These are phyloP conservation scores for Penicillium sp. DNA, from an alignment of 2,329 filamentous ascomycete genomes.

Conservation along the genomic window DNA sequence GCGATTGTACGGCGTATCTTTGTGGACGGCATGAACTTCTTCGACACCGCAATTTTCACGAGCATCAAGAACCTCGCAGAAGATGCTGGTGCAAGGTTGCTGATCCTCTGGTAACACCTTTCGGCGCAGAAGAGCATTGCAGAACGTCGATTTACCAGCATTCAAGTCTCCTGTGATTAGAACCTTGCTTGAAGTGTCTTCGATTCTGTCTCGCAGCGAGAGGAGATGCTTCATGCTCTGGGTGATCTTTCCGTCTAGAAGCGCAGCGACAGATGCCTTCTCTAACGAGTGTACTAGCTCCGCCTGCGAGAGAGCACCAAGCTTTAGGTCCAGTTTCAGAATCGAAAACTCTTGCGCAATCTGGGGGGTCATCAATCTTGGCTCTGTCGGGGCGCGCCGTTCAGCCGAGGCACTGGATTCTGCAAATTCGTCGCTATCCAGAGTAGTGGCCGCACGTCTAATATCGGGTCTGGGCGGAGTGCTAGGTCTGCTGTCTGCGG, in stretches of 20 bases:
- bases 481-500: constrained; percentile 18
- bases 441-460: constrained; percentile 68
- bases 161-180: constrained; percentile 94
- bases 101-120: constrained; percentile 96
- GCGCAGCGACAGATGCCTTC: constrained; percentile 81
- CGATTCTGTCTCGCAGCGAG: constrained; percentile 84
- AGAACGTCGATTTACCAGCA: constrained; percentile 97
- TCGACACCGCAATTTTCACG: constrained; percentile 86
- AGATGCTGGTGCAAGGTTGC: constrained; percentile 96
- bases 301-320: constrained; percentile 78
- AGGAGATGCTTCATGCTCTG: constrained; percentile 89
- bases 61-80: constrained; percentile 92
- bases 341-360: constrained; percentile 95
- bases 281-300: constrained; percentile 93
- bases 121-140: constrained; percentile 88
- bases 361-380: constrained; percentile 82
- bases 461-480: constrained; percentile 50
- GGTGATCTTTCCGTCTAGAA: constrained; percentile 90
- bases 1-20: constrained; percentile 72
- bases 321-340: constrained; percentile 87
- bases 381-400: constrained; percentile 61
- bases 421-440: constrained; percentile 56
- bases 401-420: constrained; percentile 74
- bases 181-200: constrained; percentile 96
- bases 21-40: constrained; percentile 93